Percentiles rank a stretch among this genome's conserved stretches.
These are phyloP conservation scores for Dendrocalamus sinicus DNA, from an alignment of 176 grass and related monocot species.

Conservation along the genomic window DNA sequence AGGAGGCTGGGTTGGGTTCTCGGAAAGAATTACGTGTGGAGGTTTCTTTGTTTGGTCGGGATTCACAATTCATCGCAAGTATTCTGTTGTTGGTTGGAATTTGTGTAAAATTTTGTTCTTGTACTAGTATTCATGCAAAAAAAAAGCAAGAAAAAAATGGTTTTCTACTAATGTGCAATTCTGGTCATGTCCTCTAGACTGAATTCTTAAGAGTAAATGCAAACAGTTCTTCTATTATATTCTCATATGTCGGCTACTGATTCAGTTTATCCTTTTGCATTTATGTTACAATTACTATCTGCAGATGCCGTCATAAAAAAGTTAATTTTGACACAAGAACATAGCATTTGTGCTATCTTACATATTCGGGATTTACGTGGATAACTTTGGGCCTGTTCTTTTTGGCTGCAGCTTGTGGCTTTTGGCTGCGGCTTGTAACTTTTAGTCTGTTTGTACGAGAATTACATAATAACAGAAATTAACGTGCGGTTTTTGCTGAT, in stretches of 20 bases:
- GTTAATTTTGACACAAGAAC: neutral
- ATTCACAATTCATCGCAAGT: neutral
- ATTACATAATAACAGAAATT: too few relatives aligned
- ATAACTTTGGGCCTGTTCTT: neutral
- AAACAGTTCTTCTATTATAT: neutral
- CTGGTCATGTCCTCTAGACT: neutral
- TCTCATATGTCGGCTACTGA: neutral
- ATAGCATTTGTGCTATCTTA: neutral
- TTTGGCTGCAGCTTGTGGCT: too few relatives aligned
- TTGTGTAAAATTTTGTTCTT: conserved; percentile 15
- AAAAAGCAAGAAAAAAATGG: neutral
- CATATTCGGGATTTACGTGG: neutral
- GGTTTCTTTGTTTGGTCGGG: conserved; percentile 6
- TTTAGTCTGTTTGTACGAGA: too few relatives aligned
- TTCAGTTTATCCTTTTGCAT: conserved; percentile 8
- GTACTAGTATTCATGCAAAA: neutral
- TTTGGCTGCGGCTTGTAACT: too few relatives aligned
- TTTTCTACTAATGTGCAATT: neutral
- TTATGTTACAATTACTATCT: conserved; percentile 13
- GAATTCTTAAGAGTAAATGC: neutral
- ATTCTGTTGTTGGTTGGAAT: neutral
- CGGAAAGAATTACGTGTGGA: neutral
- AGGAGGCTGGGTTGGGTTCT: too few relatives aligned
- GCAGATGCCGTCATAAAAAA: neutral
- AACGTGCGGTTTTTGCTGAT: too few relatives aligned